Base-by-base conservation (phyloP, 192 early-diverging fungal species). In the Powellomyces hirtus region DNA sequence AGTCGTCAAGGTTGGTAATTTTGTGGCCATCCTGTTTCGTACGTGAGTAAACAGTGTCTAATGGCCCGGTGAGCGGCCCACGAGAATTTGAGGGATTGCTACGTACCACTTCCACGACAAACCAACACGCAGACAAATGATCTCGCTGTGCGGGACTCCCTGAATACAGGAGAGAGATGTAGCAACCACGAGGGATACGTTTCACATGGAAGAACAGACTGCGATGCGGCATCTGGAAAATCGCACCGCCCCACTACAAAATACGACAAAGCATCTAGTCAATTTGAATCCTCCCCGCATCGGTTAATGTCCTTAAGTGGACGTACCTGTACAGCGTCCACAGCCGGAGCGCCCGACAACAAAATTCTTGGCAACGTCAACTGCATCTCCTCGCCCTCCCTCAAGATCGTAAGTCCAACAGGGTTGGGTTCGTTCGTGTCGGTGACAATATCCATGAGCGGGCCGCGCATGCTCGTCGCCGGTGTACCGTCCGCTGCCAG, bases 151-250 rank as follows among this genome's bases (percentile, higher is more conserved):
- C 74, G 0, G 80, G 80, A 13, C 61, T 70, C 6, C 80, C 80
- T 11, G 72, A 74, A 50, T 77, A 79, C 10, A 82, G 62, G 30
- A 82, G 52, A 11, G 71, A 71, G 57, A 75, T 77, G n/a, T 77
- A 70, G 16, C 80, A 75, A 22, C 80, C 80, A 20, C 61, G 66
- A 1, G 80, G 80, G 6, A 82, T 65, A 27, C 38, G 37, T 45
- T 77, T 79, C 26, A 78, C 72, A 37, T 79, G 77, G 42, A 77
- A 76, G 40, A 65, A 79, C 0, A 82, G 36, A 18, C 75, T 68
- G 20, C 70, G 76, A 51, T 76, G 77, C 24, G 80, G 80, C 74
- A 77, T 81, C 53, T 82, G 80, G 58, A 82, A 68, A 33, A 73
- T 66, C 2, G 55, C 72, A 1, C 72, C 72, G 8, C 64, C 72